Evolutionary conservation across 2,329 filamentous ascomycete genomes (phyloP).

Genomic region (Ophiostoma australiae): DNA sequence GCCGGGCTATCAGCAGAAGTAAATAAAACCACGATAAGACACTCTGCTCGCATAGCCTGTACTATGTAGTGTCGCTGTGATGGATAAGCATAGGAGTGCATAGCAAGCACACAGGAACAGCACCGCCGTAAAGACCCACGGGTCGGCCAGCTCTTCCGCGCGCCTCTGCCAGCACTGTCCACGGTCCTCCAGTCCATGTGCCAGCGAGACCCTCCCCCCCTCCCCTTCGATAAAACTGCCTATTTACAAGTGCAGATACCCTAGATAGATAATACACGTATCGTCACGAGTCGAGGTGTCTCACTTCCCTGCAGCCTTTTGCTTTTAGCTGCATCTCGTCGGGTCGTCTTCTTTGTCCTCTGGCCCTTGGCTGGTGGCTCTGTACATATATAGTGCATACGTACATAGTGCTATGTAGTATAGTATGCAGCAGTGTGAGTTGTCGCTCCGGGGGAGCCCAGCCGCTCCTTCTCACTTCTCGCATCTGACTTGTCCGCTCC

Average conservation of each 20-base stretch:
- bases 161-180: not conserved
- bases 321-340: not conserved
- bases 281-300: not conserved
- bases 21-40: too few species aligned
- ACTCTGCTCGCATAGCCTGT: too few species aligned
- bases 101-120: not conserved
- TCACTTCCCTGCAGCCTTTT: not conserved
- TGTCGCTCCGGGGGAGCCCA: not conserved
- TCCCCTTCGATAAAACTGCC: too few species aligned
- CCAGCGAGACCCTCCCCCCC: not conserved
- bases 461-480: not conserved
- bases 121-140: too few species aligned
- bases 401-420: too few species aligned
- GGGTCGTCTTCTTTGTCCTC: not conserved
- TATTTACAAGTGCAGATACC: too few species aligned
- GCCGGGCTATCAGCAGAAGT: not conserved
- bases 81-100: not conserved
- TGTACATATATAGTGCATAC: too few species aligned
- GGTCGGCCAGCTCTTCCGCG: not conserved
- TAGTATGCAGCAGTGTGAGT: not conserved
- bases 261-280: not conserved
- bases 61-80: slow-evolving; percentile 4
- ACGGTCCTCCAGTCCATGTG: not conserved
- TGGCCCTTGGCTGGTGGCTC: not conserved
- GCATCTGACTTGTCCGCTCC: slow-evolving; percentile 1